These are phyloP conservation scores for Simmondsia chinensis DNA, from an alignment of 148 eudicot species.

Conservation along the genomic window DNA sequence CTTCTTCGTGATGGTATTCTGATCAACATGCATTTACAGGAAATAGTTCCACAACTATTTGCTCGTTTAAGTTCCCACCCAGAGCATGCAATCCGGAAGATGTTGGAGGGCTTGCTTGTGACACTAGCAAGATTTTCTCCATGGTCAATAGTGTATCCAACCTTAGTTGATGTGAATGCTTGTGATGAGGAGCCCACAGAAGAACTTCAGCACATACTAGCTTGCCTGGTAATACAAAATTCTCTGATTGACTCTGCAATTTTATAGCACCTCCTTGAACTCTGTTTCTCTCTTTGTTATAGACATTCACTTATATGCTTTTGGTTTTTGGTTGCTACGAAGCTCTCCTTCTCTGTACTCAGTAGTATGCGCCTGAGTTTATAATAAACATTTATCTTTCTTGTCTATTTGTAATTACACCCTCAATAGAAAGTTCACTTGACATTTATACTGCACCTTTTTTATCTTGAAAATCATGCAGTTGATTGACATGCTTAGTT, in stretches of 20 bases:
- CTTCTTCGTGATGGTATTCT: constrained; percentile 12
- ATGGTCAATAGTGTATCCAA: constrained; percentile 89
- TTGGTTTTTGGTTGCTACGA: too few relatives aligned
- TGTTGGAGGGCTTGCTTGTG: constrained; percentile 73
- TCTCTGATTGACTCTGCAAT: constrained; percentile 2
- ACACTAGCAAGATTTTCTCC: constrained; percentile 88
- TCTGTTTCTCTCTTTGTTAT: background rate
- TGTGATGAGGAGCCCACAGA: constrained; percentile 58
- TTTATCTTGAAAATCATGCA: background rate
- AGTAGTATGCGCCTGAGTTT: too few relatives aligned
- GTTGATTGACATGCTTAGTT: background rate
- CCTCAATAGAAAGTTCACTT: background rate
- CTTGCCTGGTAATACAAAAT: constrained; percentile 59
- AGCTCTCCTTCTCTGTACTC: too few relatives aligned
- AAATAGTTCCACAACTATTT: constrained; percentile 82
- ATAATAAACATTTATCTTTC: background rate
- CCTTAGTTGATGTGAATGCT: constrained; percentile 80
- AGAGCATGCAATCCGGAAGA: constrained; percentile 66
- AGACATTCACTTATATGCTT: too few relatives aligned
- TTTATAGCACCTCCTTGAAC: background rate
- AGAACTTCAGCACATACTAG: constrained; percentile 79
- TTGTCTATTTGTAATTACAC: background rate
- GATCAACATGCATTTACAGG: constrained; percentile 46
- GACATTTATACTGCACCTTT: background rate
- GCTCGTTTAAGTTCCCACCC: constrained; percentile 96